A percentile compares a stretch with the other conserved stretches of the same genome.
phyloP scores from a whole-genome alignment of 129 eudicot genomes.

The Chrysanthemum lavandulifolium region DNA sequence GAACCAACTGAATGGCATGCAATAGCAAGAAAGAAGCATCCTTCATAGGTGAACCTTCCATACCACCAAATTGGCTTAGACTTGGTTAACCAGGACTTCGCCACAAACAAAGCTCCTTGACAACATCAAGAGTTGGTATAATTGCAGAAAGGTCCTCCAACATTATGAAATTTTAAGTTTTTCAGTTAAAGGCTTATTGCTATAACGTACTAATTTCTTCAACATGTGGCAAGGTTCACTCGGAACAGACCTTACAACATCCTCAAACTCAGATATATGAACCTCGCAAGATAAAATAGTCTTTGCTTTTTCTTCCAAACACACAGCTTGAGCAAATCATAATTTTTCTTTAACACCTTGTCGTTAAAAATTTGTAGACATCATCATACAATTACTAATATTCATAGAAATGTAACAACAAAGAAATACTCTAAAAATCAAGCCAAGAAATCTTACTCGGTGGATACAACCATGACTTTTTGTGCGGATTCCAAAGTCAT shows the following conservation, averaged over 20 bases:
- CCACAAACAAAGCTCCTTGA: constrained; percentile 62
- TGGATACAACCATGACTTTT: constrained; percentile 64
- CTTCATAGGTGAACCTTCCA: too few species aligned
- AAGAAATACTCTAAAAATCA: constrained; percentile 6
- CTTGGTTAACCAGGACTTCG: constrained; percentile 63
- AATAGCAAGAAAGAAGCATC: constrained; percentile 76
- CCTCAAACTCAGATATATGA: constrained; percentile 66
- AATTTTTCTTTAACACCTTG: constrained; percentile 53
- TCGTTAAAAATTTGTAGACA: constrained; percentile 71
- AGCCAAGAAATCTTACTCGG: constrained; percentile 48
- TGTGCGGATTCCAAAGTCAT: constrained; percentile 56
- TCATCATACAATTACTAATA: constrained; percentile 12
- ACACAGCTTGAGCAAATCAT: constrained; percentile 51
- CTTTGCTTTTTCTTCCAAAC: too few species aligned
- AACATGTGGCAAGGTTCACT: background rate
- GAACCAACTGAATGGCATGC: constrained; percentile 82
- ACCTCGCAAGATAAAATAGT: constrained; percentile 55
- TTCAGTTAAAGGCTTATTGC: background rate
- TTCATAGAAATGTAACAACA: constrained; percentile 11
- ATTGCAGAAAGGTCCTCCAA: constrained; percentile 59
- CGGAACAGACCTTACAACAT: constrained; percentile 57
- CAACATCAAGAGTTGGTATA: constrained; percentile 65
- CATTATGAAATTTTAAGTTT: constrained; percentile 39
- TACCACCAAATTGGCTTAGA: too few species aligned
- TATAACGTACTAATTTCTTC: background rate